These are phyloP conservation scores for Chlamydomonas reinhardtii DNA, from an alignment of 163 green algal species.

Conservation along the genomic window DNA sequence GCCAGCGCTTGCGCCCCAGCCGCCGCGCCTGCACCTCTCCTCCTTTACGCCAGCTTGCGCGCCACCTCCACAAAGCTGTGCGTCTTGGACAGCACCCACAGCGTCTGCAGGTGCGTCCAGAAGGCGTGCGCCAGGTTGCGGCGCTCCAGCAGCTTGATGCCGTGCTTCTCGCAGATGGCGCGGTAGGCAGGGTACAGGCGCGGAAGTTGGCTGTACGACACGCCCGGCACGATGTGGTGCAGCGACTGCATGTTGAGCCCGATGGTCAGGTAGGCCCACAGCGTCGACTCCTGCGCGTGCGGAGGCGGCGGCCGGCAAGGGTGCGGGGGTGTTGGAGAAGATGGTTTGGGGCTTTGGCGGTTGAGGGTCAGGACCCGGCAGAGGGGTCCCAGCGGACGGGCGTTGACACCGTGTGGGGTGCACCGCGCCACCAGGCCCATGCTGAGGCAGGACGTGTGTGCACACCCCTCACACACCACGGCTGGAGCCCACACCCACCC, in stretches of 20 bases:
- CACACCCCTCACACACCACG: no score
- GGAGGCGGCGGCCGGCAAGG: no score
- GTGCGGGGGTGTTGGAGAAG: no score
- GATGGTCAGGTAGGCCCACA: conserved; percentile 41
- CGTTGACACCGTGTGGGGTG: no score
- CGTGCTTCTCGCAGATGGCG: conserved; percentile 37
- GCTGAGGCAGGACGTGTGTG: no score
- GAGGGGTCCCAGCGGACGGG: no score
- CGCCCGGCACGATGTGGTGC: conserved; percentile 39
- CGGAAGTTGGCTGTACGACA: conserved; percentile 8
- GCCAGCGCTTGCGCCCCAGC: no score
- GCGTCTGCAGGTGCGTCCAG: conserved; percentile 38
- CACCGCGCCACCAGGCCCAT: no score
- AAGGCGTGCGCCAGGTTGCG: conserved; percentile 34
- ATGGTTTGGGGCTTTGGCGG: no score
- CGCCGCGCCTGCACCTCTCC: not conserved
- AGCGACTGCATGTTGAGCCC: conserved; percentile 42
- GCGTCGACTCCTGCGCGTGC: not conserved
- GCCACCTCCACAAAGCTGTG: not conserved
- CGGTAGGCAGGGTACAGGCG: conserved; percentile 32
- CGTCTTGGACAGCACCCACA: conserved; percentile 24
- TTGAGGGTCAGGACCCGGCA: no score
- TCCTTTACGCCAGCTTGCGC: not conserved
- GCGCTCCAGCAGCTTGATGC: conserved; percentile 38
- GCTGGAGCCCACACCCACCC: no score